Evolutionary conservation across 73 alveolate genomes (phyloP), one percentile per base, ranked within the genome.

Genomic region (Paramecium tetraurelia): DNA sequence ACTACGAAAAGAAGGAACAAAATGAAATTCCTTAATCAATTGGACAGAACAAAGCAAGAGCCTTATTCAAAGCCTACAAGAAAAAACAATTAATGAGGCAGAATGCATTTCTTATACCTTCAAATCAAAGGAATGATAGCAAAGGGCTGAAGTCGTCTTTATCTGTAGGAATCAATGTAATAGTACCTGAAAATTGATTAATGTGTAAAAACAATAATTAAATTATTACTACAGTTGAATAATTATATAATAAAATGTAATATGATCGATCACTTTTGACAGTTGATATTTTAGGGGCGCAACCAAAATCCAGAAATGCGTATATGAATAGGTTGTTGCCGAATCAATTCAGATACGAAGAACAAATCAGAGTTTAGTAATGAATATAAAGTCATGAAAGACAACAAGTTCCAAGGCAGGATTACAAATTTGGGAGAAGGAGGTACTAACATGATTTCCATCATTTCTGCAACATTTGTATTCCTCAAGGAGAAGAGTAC

Each of bases 381-480:
- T 24, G 29, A 24, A 44, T 22, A 9, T n/a, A 7, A 75, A 75
- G 20, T 38, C 14, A 53, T 53, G 58, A 38, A 35, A 75, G 59
- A 35, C 58, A 75, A 75, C 6, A 36, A 41, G n/a, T 33, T 21
- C 58, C 59, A 12, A 21, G 16, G 38, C n/a, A 21, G 14, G 90
- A 80, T 80, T 41, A 24, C 24, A 80, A 80, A 22, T 80, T 44
- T 80, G 90, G 90, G 4, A 40, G 90, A 24, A 40, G 90, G 43
- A 59, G 90, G 7, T 80, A 80, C 38, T 35, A 80, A 48, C 90
- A 80, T 80, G 90, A 80, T 24, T 80, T 80, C 38, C 90, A 80
- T 80, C 90, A 80, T 22, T 80, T 80, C 11, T 20, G 41, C 57
- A 48, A 80, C 20, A 40, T 44, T 4, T 44, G 70, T 22, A 22